Evolutionary conservation across 75 land plant genomes (phyloP).

Genomic region (Chamaecyparis obtusa): DNA sequence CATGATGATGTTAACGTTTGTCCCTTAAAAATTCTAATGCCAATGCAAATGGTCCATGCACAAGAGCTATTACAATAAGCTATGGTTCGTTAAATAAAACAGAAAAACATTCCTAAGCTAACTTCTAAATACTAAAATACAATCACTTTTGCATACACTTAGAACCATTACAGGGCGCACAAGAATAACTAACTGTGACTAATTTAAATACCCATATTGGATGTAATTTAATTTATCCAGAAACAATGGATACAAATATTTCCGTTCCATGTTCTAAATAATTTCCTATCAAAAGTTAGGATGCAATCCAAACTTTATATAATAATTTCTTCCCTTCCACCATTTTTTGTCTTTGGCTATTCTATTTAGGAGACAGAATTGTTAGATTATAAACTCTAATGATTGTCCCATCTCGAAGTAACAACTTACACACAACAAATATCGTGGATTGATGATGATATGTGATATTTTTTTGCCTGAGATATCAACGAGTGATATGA

Average conservation of each 20-base stretch:
- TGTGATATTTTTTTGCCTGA: not conserved
- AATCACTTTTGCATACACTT: not conserved
- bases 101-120: not conserved
- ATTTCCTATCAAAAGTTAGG: not conserved
- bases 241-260: not conserved
- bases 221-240: not conserved
- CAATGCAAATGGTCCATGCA: not conserved
- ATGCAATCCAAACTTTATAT: not conserved
- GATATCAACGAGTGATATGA: conserved; percentile 8
- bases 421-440: not conserved
- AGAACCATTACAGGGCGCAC: not conserved
- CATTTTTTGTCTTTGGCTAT: not conserved
- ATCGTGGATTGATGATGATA: not conserved
- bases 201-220: not conserved
- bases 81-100: not conserved
- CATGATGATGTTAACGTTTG: not conserved
- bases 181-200: not conserved
- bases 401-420: not conserved
- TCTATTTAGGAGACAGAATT: not conserved
- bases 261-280: not conserved
- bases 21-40: not conserved
- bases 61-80: not conserved
- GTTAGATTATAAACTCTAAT: not conserved
- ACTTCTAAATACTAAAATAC: not conserved
- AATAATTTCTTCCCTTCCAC: not conserved